Evolutionary conservation across 2,329 filamentous ascomycete species (phyloP).

Genomic region (Ceratocystis ficicola): DNA sequence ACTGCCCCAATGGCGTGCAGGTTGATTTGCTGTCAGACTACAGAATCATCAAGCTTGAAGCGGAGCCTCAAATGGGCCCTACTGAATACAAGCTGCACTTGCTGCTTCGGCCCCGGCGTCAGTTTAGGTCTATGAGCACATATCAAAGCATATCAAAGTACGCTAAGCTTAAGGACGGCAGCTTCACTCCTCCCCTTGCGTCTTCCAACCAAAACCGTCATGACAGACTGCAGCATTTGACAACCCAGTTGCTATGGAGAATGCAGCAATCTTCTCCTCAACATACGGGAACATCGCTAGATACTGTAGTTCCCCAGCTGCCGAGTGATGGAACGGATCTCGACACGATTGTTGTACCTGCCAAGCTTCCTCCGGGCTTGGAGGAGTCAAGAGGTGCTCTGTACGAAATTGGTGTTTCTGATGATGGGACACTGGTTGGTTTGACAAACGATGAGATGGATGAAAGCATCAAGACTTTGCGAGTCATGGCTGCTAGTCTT

Average conservation of each 20-base stretch:
- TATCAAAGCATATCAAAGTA: conserved; percentile 20
- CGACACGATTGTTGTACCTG: conserved; percentile 37
- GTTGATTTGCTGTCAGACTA: conserved; percentile 45
- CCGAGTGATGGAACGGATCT: conserved; percentile 49
- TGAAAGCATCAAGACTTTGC: conserved; percentile 74
- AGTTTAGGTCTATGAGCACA: conserved; percentile 62
- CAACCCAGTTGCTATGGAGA: conserved; percentile 88
- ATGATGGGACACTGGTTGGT: conserved; percentile 83
- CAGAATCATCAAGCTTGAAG: conserved; percentile 62
- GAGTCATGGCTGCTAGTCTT: conserved; percentile 82
- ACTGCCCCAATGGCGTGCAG: conserved; percentile 9
- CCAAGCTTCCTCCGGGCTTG: conserved; percentile 59
- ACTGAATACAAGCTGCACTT: conserved; percentile 96
- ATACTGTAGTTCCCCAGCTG: conserved; percentile 61
- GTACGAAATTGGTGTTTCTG: conserved; percentile 92
- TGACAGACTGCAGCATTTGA: conserved; percentile 76
- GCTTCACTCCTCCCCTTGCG: conserved; percentile 28
- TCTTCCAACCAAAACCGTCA: conserved; percentile 60
- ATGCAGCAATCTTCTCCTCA: conserved; percentile 89
- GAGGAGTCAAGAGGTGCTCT: conserved; percentile 88
- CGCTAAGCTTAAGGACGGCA: conserved; percentile 17
- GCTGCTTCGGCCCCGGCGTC: conserved; percentile 63
- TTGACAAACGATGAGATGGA: conserved; percentile 83
- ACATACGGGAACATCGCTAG: conserved; percentile 66
- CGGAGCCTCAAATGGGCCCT: conserved; percentile 86